Evolutionary conservation across 345 rosid species (phyloP), one percentile per base, ranked within the genome.

Genomic region (Hypericum perforatum): DNA sequence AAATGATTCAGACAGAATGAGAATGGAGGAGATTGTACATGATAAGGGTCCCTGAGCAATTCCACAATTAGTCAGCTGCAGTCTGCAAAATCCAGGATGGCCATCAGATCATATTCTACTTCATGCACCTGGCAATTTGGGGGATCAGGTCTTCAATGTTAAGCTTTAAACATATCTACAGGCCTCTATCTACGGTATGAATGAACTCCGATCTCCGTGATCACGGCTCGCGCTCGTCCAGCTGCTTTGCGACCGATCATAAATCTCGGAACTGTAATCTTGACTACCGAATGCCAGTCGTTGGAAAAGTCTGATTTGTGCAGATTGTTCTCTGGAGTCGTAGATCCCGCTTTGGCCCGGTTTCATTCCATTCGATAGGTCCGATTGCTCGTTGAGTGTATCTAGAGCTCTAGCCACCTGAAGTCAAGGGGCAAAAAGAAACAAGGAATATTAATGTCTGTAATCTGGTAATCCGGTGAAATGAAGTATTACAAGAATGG

Each of bases 201-300:
- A 71, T 54, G 62, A 58, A 56, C 70, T 67, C 54, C 55, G 58
- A 59, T 67, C 67, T 9, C 55, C 60, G 1, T 54, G 57, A 3
- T 89, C 95, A 57, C 77, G 74, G 63, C 91, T 85, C 61, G 72
- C 75, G 63, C 91, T 85, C 61, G 72, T 76, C 95, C 95, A 83
- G 70, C 98, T 92, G 70, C 84, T 82, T 63, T 77, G 94, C 15
- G 70, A 63, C 10, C 62, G 78, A 59, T 80, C 67, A 49, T 76
- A 83, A 62, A 73, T 75, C 57, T 81, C 82, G 9, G 97, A 83
- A 66, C 86, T 82, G 53, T 83, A 77, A 53, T 88, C 86, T 74
- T 92, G 91, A 68, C 87, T 82, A 22, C 98, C 95, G 56, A 92
- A 92, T 40, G 98, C 98, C 90, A 92, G 59, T 71, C 85, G 77